Base-by-base conservation (phyloP, 257 asterid species). In the Solanum stenotomum region DNA sequence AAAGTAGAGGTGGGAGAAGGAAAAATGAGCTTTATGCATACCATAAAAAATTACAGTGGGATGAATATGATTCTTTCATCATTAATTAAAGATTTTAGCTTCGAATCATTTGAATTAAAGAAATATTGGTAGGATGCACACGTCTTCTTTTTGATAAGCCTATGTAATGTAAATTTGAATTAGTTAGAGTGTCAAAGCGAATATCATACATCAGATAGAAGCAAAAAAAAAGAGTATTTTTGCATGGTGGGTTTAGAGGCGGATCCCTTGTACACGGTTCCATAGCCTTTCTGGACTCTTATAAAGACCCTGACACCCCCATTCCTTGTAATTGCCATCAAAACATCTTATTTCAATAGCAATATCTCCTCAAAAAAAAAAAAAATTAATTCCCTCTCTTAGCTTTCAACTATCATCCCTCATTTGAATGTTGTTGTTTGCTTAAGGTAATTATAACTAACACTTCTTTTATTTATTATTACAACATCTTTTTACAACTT, bases 191-290 rank as follows among this genome's bases (percentile, higher is more conserved):
- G 0, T 20, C 5, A 22, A 35, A 74, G 1, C 2, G 5, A 35
- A 15, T 74, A 4, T 2, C 0, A 1, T 0, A 35, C 5, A 33
- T 2, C 4, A 4, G 1, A 6, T 14, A 40, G 0, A n/a, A 52
- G n/a, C 56, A 38, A 38, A 3, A 44, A 44, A 42, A 6, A 14
- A 27, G 31, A 35, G 70, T 46, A 27, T 49, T 82, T 74, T 91
- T 89, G 89, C 78, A 89, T 85, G 90, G 92, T 93, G 94, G 92
- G 93, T 91, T 85, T 93, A 88, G 89, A 90, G 92, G 87, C 40
- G 95, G 98, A 95, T 63, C 95, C 96, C 92, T 77, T 31, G 87
- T 78, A 91, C 94, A 88, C 27, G 88, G 88, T 88, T 90, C 92
- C 90, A 71, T 84, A 65, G 85, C 44, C 93, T 52, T 92, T 89